Conservation (phyloP, 345 rosid species). For the Arabis alpina region DNA sequence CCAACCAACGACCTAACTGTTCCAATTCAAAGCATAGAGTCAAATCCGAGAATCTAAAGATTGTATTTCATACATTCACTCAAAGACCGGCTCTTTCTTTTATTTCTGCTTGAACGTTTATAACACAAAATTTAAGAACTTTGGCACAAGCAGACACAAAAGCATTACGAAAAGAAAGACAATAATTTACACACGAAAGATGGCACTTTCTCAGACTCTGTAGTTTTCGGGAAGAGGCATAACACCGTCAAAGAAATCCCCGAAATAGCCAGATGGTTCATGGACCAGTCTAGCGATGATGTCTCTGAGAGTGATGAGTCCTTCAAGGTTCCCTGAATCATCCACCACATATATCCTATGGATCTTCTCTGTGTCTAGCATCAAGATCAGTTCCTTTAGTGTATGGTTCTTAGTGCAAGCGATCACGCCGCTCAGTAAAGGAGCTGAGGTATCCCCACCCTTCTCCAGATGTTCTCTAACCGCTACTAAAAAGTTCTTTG, state of each 20-base stretch:
- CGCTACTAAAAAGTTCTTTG: slow-evolving; percentile 75
- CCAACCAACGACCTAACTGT: slow-evolving; percentile 12
- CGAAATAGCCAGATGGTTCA: slow-evolving; percentile 96
- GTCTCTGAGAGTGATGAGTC: slow-evolving; percentile 89
- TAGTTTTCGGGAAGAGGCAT: slow-evolving; percentile 73
- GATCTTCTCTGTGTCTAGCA: slow-evolving; percentile 68
- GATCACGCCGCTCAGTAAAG: slow-evolving; percentile 62
- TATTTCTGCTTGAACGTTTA: slow-evolving; percentile 49
- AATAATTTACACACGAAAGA: slow-evolving; percentile 31
- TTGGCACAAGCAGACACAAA: slow-evolving; percentile 36
- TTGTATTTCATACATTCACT: slow-evolving; percentile 28
- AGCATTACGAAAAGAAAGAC: slow-evolving; percentile 27
- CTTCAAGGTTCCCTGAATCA: slow-evolving; percentile 80
- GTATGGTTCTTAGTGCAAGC: slow-evolving; percentile 70
- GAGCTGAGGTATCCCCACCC: slow-evolving; percentile 51
- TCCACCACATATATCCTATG: slow-evolving; percentile 87
- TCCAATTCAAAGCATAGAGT: slow-evolving; percentile 2
- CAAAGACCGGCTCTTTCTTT: slow-evolving; percentile 24
- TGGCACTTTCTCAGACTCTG: slow-evolving; percentile 56
- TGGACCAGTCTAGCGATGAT: slow-evolving; percentile 89
- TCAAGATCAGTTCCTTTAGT: slow-evolving; percentile 73
- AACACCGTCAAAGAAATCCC: slow-evolving; percentile 94
- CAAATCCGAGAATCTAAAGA: neutral
- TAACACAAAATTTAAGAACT: slow-evolving; percentile 34
- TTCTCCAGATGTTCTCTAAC: slow-evolving; percentile 71